Evolutionary conservation across 225 moss, liverwort and hornwort species (phyloP).

Genomic region (Pseudoscleropodium purum): DNA sequence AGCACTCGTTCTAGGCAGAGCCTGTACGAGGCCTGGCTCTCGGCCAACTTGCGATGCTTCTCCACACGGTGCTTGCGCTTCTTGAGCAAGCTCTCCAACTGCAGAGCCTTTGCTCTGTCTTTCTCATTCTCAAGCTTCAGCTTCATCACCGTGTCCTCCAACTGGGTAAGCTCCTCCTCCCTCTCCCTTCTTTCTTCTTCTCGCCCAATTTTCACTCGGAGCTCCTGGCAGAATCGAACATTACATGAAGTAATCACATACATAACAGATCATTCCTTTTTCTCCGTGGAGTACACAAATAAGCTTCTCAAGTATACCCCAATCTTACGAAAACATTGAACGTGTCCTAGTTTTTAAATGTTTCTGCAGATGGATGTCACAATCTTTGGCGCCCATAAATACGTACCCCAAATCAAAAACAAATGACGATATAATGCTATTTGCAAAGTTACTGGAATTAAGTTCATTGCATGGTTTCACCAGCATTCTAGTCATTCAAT

Average conservation of each 20-base stretch:
- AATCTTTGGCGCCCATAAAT: not conserved
- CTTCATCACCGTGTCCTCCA: slow-evolving; percentile 28
- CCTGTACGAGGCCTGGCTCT: slow-evolving; percentile 28
- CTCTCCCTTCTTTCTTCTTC: slow-evolving; percentile 20
- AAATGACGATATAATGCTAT: not conserved
- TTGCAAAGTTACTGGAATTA: not conserved
- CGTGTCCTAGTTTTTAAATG: not conserved
- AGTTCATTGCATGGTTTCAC: not conserved
- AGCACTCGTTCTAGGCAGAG: slow-evolving; percentile 29
- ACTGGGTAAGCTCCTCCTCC: slow-evolving; percentile 23
- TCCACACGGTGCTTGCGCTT: slow-evolving; percentile 33
- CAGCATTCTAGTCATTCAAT: not conserved
- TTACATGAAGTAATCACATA: not conserved
- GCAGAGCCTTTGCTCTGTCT: not conserved
- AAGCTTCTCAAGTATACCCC: not conserved
- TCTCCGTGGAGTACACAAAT: not conserved
- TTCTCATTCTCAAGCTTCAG: slow-evolving; percentile 27
- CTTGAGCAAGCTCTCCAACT: slow-evolving; percentile 22
- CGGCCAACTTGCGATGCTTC: slow-evolving; percentile 35
- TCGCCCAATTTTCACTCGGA: slow-evolving; percentile 32
- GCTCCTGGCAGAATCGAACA: slow-evolving; percentile 2
- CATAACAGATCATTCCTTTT: not conserved
- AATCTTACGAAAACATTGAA: not conserved
- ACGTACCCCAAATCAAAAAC: not conserved
- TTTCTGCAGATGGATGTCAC: not conserved